These are phyloP conservation scores for Biscogniauxia sp. DNA, from an alignment of 2,329 filamentous ascomycete genomes.

Conservation along the genomic window DNA sequence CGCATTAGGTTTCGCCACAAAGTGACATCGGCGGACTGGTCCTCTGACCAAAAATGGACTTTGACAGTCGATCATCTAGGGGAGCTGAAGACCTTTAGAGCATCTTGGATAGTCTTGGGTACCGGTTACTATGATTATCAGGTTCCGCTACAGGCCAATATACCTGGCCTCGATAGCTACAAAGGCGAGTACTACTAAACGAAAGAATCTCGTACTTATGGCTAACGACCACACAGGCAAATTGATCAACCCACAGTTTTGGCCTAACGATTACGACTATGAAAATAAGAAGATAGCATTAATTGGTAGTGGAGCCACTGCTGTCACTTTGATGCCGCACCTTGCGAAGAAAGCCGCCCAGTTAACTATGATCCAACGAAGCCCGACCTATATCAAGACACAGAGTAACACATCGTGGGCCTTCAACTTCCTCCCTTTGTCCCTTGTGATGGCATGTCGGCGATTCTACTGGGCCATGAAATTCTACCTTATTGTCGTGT, in stretches of 20 bases:
- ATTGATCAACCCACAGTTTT: conserved; percentile 63
- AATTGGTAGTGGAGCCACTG: conserved; percentile 76
- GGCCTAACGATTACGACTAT: conserved; percentile 66
- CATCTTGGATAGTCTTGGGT: conserved; percentile 59
- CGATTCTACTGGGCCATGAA: background rate
- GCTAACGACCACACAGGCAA: conserved; percentile 41
- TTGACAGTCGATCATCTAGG: conserved; percentile 36
- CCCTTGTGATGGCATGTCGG: conserved; percentile 32
- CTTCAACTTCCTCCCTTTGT: background rate
- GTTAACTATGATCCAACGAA: conserved; percentile 80
- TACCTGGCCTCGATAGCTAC: conserved; percentile 59
- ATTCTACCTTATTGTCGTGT: conserved; percentile 33
- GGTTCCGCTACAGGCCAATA: conserved; percentile 47
- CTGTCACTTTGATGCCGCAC: conserved; percentile 70
- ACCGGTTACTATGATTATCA: conserved; percentile 64
- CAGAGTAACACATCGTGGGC: conserved; percentile 27
- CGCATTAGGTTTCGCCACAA: conserved; percentile 52
- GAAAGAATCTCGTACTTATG: conserved; percentile 56
- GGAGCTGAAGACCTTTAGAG: conserved; percentile 30
- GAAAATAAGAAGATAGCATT: conserved; percentile 65
- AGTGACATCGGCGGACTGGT: conserved; percentile 53
- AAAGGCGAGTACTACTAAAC: conserved; percentile 50
- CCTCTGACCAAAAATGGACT: conserved; percentile 51
- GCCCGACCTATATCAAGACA: conserved; percentile 63
- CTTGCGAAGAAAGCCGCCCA: conserved; percentile 61